Evolutionary conservation across 305 asterid genomes (phyloP).

Genomic region (Euphrasia arctica): DNA sequence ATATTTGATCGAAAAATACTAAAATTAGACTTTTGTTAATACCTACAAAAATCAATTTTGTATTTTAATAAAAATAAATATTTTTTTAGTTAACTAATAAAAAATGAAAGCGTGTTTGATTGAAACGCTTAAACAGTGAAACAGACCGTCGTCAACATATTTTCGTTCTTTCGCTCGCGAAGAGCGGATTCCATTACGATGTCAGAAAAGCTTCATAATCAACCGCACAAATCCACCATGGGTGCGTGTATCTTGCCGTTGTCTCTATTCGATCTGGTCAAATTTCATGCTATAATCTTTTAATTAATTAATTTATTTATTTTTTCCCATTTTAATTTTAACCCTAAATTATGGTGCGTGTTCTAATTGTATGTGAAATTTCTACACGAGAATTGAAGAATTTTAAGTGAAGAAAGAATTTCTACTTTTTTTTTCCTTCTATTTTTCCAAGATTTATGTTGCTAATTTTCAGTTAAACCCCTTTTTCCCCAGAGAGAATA

Average conservation of each 20-base stretch:
- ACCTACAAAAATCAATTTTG: no score
- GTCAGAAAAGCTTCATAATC: constrained; percentile 26
- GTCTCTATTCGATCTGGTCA: neutral
- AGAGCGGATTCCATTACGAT: constrained; percentile 14
- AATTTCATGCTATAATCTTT: neutral
- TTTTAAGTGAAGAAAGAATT: neutral
- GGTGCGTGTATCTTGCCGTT: constrained; percentile 11
- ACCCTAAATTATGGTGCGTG: neutral
- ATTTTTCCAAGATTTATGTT: neutral
- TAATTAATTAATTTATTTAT: neutral
- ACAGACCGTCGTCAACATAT: neutral
- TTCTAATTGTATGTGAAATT: no score
- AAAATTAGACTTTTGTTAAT: no score
- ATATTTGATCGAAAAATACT: no score
- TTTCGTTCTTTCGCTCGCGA: neutral
- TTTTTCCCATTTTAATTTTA: neutral
- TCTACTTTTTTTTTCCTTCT: neutral
- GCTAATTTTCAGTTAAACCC: neutral
- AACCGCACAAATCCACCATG: constrained; percentile 18
- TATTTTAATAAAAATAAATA: no score
- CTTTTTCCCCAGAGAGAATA: constrained; percentile 39
- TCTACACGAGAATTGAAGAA: neutral
- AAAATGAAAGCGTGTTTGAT: neutral
- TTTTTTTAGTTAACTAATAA: no score
- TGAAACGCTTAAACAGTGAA: neutral